Evolutionary conservation across 352 stramenopile genomes (phyloP), one percentile per base, ranked within the genome.

Genomic region (Pythium insidiosum): DNA sequence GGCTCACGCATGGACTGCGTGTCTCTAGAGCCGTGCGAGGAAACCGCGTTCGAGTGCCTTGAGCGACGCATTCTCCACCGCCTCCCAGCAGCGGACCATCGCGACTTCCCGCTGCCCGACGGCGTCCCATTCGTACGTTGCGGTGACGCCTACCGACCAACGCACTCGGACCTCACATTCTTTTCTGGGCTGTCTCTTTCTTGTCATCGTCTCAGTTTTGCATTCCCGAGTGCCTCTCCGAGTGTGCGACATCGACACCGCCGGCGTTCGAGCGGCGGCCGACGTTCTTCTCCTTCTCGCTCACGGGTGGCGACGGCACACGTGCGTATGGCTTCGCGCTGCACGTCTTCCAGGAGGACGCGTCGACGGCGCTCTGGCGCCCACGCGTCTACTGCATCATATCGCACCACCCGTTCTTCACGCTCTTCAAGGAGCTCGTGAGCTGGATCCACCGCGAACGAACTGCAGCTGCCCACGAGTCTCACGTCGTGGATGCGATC

Each of bases 341-440:
- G 34, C 64, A 84, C 47, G 72, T 69, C 36, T 78, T 68, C 23
- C 68, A 86, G 36, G 43, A 66, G 46, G 50, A 40, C 15, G 15
- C 23, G 5, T 37, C 43, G 18, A 36, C 29, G 13, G 6, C 9
- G 29, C 24, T 42, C 22, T 83, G 69, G 73, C 66, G 58, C 7
- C 72, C 75, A 43, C 67, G 63, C 15, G 79, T 88, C 5, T 59
- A 85, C 31, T 91, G 79, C 30, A 35, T 91, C 16, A 81, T 91
- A 48, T 91, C 79, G 30, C 73, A 86, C 37, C 74, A 88, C 49
- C 69, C 79, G 12, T 84, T 88, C 52, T 86, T 91, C 52, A 84
- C 74, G 38, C 65, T 91, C 7, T 87, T 89, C 42, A 87, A 86
- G 34, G 69, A 86, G 33, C 49, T 88, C 44, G 58, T 86, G 37